A percentile compares a stretch with the other conserved stretches of the same genome.
phyloP scores from a whole-genome alignment of 768 basidiomycete species.

The Panus rudis region DNA sequence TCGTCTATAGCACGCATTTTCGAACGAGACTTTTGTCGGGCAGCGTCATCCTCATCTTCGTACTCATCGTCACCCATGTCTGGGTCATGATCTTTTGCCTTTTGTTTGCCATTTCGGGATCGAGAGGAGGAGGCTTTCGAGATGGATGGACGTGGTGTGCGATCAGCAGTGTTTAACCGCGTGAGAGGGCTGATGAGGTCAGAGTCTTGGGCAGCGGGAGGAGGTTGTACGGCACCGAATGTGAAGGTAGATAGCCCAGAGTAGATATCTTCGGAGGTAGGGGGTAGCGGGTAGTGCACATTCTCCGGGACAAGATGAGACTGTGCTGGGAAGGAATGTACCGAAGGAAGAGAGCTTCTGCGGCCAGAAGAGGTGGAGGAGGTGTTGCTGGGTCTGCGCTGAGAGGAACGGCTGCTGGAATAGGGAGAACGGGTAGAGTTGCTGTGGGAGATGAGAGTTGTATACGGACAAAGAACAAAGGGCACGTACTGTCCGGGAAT shows the following conservation, averaged over 20 bases:
- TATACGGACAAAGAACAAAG: background rate
- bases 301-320: background rate
- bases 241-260: conserved; percentile 34
- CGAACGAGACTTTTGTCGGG: conserved; percentile 25
- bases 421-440: background rate
- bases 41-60: conserved; percentile 30
- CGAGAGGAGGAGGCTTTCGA: conserved; percentile 16
- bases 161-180: conserved; percentile 27
- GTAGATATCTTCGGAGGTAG: conserved; percentile 27
- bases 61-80: conserved; percentile 27
- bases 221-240: conserved; percentile 29
- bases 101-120: conserved; percentile 25
- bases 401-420: conserved; percentile 5
- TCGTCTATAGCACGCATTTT: conserved; percentile 40
- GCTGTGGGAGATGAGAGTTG: conserved; percentile 3
- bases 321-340: background rate
- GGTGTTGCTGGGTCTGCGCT: conserved; percentile 15
- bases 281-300: conserved; percentile 9
- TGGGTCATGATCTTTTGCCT: conserved; percentile 20
- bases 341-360: background rate
- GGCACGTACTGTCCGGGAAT: conserved; percentile 20
- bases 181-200: conserved; percentile 34
- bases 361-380: conserved; percentile 14
- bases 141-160: conserved; percentile 40
- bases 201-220: conserved; percentile 14